Evolutionary conservation across 768 basidiomycete genomes (phyloP), one percentile per base, ranked within the genome.

Genomic region (Xanthoconium purpureum): DNA sequence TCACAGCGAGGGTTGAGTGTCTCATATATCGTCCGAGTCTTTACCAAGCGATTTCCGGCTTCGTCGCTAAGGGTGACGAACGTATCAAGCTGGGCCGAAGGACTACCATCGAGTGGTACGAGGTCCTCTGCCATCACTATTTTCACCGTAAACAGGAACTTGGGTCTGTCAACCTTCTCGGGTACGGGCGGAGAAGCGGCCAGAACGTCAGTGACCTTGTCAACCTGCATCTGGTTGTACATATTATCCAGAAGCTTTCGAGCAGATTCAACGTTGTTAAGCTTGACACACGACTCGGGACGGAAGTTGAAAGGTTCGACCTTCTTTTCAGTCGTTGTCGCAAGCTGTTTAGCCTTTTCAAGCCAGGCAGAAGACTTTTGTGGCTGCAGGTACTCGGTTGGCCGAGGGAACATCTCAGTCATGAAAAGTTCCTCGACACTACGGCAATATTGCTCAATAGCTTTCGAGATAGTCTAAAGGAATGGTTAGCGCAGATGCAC

Each of bases 21-120:
- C 73, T 98, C 96, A 66, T 98, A 96, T 47, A 98, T 91, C 30
- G 95, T 98, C 47, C 97, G 81, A 10, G 96, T 98, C 78, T 97
- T 98, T 24, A 92, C 94, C 46, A 95, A 72, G 10, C 94, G 84
- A 63, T 88, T 85, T 1, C 96, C 95, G 20, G 84, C 84, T 68
- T 95, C 91, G 64, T 99, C 94, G 62, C 93, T 96, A 33, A 99
- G 79, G 12, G 94, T 98, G 52, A 97, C 88, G 62, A 96, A 98
- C 0, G 91, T 92, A 71, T 96, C 94, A 56, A 94, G 75, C 65
- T 78, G 86, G n/a, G 87, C 83, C n/a, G 81, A 86, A 12, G 89
- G 85, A 58, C 79, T 89, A 56, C 81, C 82, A 61, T 93, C 92
- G 46, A 85, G 72, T 7, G 91, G 80, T 3, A 89, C 81, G n/a